These are phyloP conservation scores for Atkinsonella texensis DNA, from an alignment of 2,329 filamentous ascomycete genomes.

Conservation along the genomic window DNA sequence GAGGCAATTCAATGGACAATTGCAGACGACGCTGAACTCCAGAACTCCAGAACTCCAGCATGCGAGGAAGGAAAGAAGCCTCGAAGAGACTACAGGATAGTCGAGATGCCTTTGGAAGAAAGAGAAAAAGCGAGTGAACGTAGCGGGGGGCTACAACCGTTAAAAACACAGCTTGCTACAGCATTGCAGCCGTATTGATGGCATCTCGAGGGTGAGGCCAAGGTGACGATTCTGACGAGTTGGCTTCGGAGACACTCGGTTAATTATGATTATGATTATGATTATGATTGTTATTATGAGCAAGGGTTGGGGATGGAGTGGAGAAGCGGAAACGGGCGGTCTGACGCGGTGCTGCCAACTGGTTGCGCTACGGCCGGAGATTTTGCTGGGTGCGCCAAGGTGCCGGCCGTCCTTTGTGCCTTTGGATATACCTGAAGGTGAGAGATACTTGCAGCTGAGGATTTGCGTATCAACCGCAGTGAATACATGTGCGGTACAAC, in stretches of 20 bases:
- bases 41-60: not conserved
- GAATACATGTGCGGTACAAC: no score
- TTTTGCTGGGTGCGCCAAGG: no score
- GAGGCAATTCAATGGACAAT: not conserved
- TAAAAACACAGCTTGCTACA: not conserved
- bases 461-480: no score
- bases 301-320: not conserved
- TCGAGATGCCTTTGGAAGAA: not conserved
- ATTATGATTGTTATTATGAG: no score
- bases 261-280: no score
- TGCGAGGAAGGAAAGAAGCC: conserved; percentile 11
- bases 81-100: no score
- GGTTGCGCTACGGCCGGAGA: no score
- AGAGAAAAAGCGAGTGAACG: not conserved
- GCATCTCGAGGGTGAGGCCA: not conserved
- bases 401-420: no score
- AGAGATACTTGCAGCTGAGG: not conserved
- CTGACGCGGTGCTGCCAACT: not conserved
- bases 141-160: not conserved
- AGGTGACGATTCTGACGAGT: not conserved
- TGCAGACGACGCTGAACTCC: not conserved
- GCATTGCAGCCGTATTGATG: not conserved
- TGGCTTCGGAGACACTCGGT: not conserved
- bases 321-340: not conserved
- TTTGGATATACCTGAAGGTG: no score